Conservation (phyloP, 805 yeast species). For the Sugiyamaella chiloensis region DNA sequence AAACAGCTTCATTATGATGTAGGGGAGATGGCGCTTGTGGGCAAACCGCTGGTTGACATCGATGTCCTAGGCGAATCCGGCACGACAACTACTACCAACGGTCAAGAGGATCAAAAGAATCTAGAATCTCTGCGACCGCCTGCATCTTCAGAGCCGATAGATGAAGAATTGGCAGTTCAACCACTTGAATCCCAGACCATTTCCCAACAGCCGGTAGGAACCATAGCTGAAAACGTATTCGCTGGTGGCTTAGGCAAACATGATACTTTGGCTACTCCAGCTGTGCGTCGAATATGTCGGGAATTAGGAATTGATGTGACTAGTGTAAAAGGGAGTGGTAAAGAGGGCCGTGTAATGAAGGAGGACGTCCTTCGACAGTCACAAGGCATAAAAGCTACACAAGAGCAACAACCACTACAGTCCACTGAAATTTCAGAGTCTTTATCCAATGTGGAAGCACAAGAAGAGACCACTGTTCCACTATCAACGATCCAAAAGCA, state of each 20-base stretch:
- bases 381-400: neutral
- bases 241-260: neutral
- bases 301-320: conserved; percentile 29
- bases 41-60: conserved; percentile 34
- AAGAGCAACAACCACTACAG: conserved; percentile 4
- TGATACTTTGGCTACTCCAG: conserved; percentile 34
- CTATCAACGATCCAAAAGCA: conserved; percentile 32
- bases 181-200: neutral
- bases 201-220: conserved; percentile 1
- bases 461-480: conserved; percentile 18
- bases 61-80: conserved; percentile 25
- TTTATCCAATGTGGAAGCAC: conserved; percentile 1
- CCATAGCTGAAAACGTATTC: neutral
- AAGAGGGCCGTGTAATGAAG: conserved; percentile 34
- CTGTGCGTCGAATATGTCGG: conserved; percentile 32
- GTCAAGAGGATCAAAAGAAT: neutral
- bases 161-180: neutral
- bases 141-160: neutral
- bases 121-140: neutral
- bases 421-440: neutral
- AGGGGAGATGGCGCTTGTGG: conserved; percentile 36
- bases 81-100: conserved; percentile 7
- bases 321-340: conserved; percentile 31
- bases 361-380: conserved; percentile 30
- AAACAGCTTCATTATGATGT: conserved; percentile 34